Conservation (phyloP, 495 filamentous ascomycete species). For the Xylaria longipes region DNA sequence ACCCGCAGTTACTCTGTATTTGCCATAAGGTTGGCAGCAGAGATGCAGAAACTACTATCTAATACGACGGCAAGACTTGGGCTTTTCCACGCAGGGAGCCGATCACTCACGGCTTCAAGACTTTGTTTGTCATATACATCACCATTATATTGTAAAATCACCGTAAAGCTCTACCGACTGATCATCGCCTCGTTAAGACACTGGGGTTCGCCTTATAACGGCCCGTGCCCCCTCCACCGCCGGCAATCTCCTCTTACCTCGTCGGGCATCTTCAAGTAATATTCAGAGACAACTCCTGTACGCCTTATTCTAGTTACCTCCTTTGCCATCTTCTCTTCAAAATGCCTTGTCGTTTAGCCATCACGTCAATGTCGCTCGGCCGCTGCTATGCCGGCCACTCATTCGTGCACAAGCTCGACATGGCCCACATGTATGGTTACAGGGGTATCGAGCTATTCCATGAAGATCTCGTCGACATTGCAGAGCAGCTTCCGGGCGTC, state of each 20-base stretch:
- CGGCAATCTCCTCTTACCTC: neutral
- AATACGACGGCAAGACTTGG: constrained; percentile 21
- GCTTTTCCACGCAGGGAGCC: constrained; percentile 35
- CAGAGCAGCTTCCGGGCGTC: constrained; percentile 43
- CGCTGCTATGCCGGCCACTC: constrained; percentile 62
- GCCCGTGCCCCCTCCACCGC: neutral
- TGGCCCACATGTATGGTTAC: constrained; percentile 69
- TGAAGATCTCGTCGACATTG: constrained; percentile 75
- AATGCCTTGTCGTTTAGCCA: constrained; percentile 55
- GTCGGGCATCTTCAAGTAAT: neutral
- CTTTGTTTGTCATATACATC: constrained; percentile 22
- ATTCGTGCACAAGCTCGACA: constrained; percentile 68
- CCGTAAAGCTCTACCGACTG: neutral
- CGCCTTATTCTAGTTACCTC: neutral
- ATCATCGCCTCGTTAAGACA: neutral
- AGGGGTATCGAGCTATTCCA: constrained; percentile 79
- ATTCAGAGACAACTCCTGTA: too few species aligned
- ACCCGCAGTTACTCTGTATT: neutral
- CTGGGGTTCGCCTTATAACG: neutral
- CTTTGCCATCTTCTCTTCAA: constrained; percentile 9
- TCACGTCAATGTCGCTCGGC: constrained; percentile 77
- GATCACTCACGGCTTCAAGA: constrained; percentile 8
- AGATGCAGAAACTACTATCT: neutral
- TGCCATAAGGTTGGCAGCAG: neutral
- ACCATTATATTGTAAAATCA: neutral